These are phyloP conservation scores for Sphaceloma murrayae DNA, from an alignment of 2,329 filamentous ascomycete species.

Conservation along the genomic window DNA sequence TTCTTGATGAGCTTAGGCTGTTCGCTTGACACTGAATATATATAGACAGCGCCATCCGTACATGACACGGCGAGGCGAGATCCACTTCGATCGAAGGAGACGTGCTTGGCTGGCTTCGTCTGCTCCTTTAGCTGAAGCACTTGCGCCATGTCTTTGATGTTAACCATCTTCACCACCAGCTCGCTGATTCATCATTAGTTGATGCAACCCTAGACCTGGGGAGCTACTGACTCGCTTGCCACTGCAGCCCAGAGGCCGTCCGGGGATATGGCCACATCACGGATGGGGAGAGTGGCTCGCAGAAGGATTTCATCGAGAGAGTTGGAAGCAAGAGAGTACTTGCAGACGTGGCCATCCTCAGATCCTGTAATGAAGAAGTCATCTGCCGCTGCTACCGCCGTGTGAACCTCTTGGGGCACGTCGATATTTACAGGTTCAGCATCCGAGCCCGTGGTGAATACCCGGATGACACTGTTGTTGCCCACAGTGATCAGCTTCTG, in stretches of 20 bases:
- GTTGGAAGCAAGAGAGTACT: constrained; percentile 70
- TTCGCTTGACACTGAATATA: constrained; percentile 73
- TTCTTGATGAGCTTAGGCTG: constrained; percentile 73
- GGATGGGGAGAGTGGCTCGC: constrained; percentile 73
- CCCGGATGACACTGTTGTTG: constrained; percentile 83
- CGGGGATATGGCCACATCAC: constrained; percentile 73
- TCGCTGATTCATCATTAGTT: constrained; percentile 46
- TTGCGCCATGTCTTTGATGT: constrained; percentile 64
- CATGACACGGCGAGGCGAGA: constrained; percentile 70
- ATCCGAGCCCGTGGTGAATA: constrained; percentile 85
- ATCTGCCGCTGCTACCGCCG: constrained; percentile 65
- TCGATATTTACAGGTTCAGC: constrained; percentile 90
- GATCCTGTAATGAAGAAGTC: constrained; percentile 81
- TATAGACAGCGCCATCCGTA: constrained; percentile 78
- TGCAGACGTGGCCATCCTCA: constrained; percentile 91
- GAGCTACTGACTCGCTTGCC: constrained; percentile 67
- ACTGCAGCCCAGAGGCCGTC: constrained; percentile 85
- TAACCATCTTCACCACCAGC: constrained; percentile 80
- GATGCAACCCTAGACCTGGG: not conserved
- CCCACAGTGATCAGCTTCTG: constrained; percentile 81
- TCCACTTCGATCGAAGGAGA: constrained; percentile 76
- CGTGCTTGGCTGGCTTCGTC: constrained; percentile 76
- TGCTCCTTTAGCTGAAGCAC: constrained; percentile 77
- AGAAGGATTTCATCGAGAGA: constrained; percentile 72
- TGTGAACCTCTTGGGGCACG: constrained; percentile 78